Evolutionary conservation across 2,329 filamentous ascomycete genomes (phyloP).

Genomic region (Aspergillus terreus): DNA sequence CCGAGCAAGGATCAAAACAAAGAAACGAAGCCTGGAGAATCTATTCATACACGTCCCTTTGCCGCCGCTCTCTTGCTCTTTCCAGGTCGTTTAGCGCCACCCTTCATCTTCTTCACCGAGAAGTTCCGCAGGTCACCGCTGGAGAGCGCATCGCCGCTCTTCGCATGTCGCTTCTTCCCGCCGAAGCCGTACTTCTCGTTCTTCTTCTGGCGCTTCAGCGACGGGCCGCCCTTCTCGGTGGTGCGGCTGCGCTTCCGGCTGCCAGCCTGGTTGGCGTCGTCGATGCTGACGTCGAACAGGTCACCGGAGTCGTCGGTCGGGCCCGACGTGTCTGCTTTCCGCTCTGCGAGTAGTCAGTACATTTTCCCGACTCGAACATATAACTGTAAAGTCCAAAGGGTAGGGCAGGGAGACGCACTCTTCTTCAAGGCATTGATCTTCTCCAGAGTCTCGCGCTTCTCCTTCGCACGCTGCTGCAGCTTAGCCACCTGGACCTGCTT

Average conservation of each 20-base stretch:
- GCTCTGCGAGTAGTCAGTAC: conserved; percentile 58
- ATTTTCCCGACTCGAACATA: conserved; percentile 5
- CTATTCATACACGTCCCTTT: conserved; percentile 24
- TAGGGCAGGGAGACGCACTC: conserved; percentile 60
- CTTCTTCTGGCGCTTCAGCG: conserved; percentile 81
- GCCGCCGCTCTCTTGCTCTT: conserved; percentile 46
- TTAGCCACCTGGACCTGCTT: conserved; percentile 97
- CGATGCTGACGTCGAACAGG: conserved; percentile 86
- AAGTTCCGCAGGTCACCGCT: conserved; percentile 78
- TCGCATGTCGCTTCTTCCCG: conserved; percentile 86
- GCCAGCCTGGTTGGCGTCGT: conserved; percentile 60
- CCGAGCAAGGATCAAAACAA: conserved; percentile 5
- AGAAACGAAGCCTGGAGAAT: neutral
- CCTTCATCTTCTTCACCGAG: conserved; percentile 82
- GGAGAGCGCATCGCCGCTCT: conserved; percentile 84
- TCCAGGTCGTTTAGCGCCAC: conserved; percentile 45
- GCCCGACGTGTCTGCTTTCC: conserved; percentile 62
- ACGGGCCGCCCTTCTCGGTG: conserved; percentile 38
- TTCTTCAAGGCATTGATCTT: conserved; percentile 94
- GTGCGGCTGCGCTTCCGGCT: conserved; percentile 43
- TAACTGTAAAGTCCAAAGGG: neutral
- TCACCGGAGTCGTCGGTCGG: conserved; percentile 69
- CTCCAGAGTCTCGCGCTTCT: conserved; percentile 87
- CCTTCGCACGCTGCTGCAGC: conserved; percentile 87
- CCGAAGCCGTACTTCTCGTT: conserved; percentile 93